These are phyloP conservation scores for Vickermania spadyakhi DNA, from an alignment of 208 protist species.

Conservation along the genomic window DNA sequence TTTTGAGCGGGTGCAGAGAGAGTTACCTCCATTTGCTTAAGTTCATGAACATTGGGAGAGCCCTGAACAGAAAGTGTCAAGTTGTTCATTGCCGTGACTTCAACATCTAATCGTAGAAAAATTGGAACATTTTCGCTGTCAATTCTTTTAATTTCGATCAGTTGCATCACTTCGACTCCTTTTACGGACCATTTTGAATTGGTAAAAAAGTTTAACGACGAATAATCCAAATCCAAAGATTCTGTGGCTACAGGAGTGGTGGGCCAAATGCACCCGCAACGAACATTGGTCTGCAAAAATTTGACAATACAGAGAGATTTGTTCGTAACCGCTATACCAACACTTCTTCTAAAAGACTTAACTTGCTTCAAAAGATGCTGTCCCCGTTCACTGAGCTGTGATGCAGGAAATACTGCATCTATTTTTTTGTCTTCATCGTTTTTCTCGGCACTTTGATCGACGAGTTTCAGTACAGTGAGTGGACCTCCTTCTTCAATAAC, in stretches of 20 bases:
- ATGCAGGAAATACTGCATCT: no score
- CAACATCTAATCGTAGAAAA: constrained; percentile 56
- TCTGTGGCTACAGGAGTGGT: not conserved
- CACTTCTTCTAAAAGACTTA: not conserved
- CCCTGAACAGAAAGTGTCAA: constrained; percentile 31
- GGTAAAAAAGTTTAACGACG: constrained; percentile 57
- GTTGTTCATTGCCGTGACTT: constrained; percentile 57
- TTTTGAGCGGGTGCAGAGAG: constrained; percentile 7
- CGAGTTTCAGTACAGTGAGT: no score
- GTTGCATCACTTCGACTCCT: constrained; percentile 59
- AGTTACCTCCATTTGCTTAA: constrained; percentile 29
- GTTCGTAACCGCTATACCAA: not conserved
- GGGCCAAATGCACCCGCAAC: not conserved
- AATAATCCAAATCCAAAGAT: constrained; percentile 30
- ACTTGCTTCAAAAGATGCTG: no score
- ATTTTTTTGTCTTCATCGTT: no score
- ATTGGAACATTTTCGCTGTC: constrained; percentile 16
- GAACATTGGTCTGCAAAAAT: not conserved
- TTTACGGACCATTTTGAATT: constrained; percentile 53
- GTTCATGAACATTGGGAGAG: constrained; percentile 20
- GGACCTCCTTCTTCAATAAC: no score
- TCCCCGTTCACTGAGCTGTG: no score
- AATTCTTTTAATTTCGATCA: constrained; percentile 48
- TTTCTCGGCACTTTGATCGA: no score
- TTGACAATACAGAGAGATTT: not conserved